Evolutionary conservation across 768 basidiomycete genomes (phyloP), one percentile per base, ranked within the genome.

Genomic region (Boletus bicolor): DNA sequence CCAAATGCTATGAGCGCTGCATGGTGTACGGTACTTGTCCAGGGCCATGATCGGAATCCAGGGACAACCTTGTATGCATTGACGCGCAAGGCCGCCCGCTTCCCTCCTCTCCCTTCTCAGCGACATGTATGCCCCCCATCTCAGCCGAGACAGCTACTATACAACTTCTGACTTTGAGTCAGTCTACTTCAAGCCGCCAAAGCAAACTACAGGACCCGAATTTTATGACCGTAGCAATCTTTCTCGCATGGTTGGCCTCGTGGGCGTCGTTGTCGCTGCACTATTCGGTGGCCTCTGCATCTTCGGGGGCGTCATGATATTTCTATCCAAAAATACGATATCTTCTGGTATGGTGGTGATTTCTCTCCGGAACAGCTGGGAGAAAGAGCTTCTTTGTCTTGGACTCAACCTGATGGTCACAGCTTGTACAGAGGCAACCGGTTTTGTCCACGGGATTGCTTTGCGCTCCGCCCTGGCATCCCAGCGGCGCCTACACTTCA

Each of bases 341-440:
- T 63, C 64, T 5, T 55, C 64, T 15, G 71, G 68, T 1, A 51
- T 69, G 1, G 57, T 66, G 19, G 53, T 72, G 39, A 34, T 62
- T 35, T 49, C 62, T 42, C 55, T 66, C 46, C 11, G 14, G 17
- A 56, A 52, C 9, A 5, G 30, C 15, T 53, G 60, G 59, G 35
- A 63, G 47, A 55, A 50, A 21, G 66, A 73, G 41, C 41, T 61
- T 2, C 32, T 73, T 35, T 41, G n/a, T 37, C 58, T 71, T 7
- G 66, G 21, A 5, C 65, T 72, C 46, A 71, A 64, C n/a, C 42
- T 67, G 12, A 56, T 71, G 52, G 63, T 71, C 36, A 55, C 64
- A 0, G 37, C 54, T 5, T 71, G 70, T 30, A 71, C 67, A 12
- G 70, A 72, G 35, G 58, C 70, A 3, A 72, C 59, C 7, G 71